phyloP scores from a whole-genome alignment of 768 basidiomycete genomes.

The Termitomyces sp. region DNA sequence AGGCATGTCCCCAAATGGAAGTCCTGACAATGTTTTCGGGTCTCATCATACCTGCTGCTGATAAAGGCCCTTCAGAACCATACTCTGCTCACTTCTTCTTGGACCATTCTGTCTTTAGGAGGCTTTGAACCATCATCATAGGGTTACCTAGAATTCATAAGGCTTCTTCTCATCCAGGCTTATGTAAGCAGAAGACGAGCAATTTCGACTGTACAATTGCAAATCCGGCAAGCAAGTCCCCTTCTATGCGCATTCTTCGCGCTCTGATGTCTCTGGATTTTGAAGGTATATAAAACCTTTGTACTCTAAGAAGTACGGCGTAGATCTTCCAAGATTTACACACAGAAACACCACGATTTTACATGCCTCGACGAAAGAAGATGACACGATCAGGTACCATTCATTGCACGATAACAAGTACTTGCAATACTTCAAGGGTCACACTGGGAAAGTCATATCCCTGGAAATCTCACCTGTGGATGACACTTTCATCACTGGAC shows the following conservation, averaged over 20 bases:
- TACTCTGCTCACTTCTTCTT: no score
- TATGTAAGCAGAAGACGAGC: slow-evolving; percentile 90
- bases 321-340: slow-evolving; percentile 91
- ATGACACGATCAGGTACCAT: slow-evolving; percentile 92
- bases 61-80: no score
- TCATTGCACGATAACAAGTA: slow-evolving; percentile 96
- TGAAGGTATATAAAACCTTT: slow-evolving; percentile 70
- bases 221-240: slow-evolving; percentile 88
- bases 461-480: slow-evolving; percentile 89
- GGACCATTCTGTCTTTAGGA: no score
- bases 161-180: no score
- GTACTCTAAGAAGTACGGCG: slow-evolving; percentile 95
- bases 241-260: slow-evolving; percentile 15
- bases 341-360: slow-evolving; percentile 84
- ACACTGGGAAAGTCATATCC: slow-evolving; percentile 84
- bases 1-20: neutral
- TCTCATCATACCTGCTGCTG: no score
- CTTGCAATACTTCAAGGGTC: slow-evolving; percentile 92
- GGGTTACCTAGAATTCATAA: no score
- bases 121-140: no score
- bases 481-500: slow-evolving; percentile 92
- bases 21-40: neutral
- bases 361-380: slow-evolving; percentile 91
- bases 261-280: slow-evolving; percentile 9
- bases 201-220: slow-evolving; percentile 83